Base-by-base conservation (phyloP, 768 basidiomycete species). In the Coprinopsis cinerea region DNA sequence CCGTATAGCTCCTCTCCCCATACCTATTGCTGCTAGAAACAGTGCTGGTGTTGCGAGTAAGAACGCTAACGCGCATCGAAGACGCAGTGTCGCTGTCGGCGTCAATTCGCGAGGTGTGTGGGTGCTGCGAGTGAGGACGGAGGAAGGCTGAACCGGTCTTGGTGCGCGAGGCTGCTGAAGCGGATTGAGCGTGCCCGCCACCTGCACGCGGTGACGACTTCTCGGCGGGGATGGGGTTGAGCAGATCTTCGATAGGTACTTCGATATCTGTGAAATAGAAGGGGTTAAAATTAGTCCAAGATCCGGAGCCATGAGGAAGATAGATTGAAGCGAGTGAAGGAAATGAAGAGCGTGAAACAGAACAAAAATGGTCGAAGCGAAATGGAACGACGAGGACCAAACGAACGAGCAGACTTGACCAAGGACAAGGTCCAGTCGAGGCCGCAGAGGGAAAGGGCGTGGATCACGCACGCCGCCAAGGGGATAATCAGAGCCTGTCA, bases 191-290 rank as follows among this genome's bases (percentile, higher is more conserved):
- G 27, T 39, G 60, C n/a, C n/a, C n/a, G n/a, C n/a, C n/a, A 9
- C 9, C 9, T 9, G 9, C 17, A 18, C 36, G 36, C 18, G 11
- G 36, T 39, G 7, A 17, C 36, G 17, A 39, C 11, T 9, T 17
- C 17, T 39, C 18, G 36, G 36, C 30, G 30, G 7, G 11, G 18
- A 17, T 64, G 3, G 73, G 77, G 44, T 71, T 74, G 32, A 83
- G 60, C 4, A 93, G 80, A 49, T 93, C 91, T 43, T 88, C 85
- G 4, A 82, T 67, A 0, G 84, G 72, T 10, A 93, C 79, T 61
- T 94, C 90, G 46, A 94, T 79, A 61, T 88, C 92, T 92, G 57
- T 2, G 44, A 28, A n/a, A n/a, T n/a, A n/a, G n/a, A n/a, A n/a
- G 24, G 10, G 35, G 41, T 15, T 32, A 23, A 41, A 44, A 11